Conservation (phyloP, 23 red algal genomes). For the Chondrus crispus region DNA sequence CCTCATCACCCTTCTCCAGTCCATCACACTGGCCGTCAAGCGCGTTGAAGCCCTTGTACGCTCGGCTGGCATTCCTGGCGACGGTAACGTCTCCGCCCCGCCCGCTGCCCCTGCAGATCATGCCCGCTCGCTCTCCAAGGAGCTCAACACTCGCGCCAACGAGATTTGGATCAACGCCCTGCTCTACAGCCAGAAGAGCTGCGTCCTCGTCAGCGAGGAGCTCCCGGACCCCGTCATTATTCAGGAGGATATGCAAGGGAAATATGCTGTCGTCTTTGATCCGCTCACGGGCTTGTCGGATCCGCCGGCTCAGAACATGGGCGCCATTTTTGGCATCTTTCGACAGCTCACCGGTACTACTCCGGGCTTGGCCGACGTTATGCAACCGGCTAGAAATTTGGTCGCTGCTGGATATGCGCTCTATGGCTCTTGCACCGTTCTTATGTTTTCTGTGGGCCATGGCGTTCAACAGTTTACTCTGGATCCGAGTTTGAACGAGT, state of each 20-base stretch:
- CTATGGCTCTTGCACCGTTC: constrained; percentile 75
- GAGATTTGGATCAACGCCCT: constrained; percentile 91
- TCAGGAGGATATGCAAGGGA: constrained; percentile 77
- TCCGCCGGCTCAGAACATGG: constrained; percentile 91
- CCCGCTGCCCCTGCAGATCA: neutral
- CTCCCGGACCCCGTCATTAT: constrained; percentile 83
- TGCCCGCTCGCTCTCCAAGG: constrained; percentile 30
- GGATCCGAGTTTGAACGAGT: constrained; percentile 93
- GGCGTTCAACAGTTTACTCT: constrained; percentile 92
- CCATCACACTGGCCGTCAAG: constrained; percentile 85
- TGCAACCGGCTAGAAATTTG: constrained; percentile 92
- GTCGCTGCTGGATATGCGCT: constrained; percentile 93
- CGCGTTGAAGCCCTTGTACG: constrained; percentile 70
- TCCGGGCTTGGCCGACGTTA: constrained; percentile 65
- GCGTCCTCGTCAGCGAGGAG: constrained; percentile 89
- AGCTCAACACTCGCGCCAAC: constrained; percentile 75
- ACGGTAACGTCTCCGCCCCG: neutral
- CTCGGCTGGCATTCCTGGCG: constrained; percentile 59
- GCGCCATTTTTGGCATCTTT: constrained; percentile 97
- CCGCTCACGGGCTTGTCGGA: constrained; percentile 89
- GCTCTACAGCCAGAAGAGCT: constrained; percentile 64
- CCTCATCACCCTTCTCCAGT: constrained; percentile 74
- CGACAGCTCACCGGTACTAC: constrained; percentile 68
- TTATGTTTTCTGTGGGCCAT: constrained; percentile 79
- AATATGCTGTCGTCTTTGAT: constrained; percentile 96